Evolutionary conservation across 2,329 filamentous ascomycete species (phyloP).

Genomic region (Chaetomium olivaceum): DNA sequence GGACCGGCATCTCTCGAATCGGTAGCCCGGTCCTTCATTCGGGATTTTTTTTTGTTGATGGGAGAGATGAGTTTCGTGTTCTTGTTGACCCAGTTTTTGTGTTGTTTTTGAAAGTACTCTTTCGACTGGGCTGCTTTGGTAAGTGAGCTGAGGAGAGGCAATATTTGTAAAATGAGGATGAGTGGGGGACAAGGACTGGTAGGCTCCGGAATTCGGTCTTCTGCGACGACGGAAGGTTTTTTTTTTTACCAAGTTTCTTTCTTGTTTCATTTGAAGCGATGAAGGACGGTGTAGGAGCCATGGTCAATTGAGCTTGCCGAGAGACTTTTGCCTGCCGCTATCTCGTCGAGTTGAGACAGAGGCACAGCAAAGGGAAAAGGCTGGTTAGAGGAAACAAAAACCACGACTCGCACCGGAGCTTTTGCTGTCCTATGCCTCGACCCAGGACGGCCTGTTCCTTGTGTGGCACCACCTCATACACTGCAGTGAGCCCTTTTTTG

Average conservation of each 20-base stretch:
- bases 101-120: neutral
- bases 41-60: neutral
- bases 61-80: neutral
- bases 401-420: neutral
- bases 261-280: neutral
- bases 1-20: neutral
- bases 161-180: neutral
- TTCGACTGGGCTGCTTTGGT: neutral
- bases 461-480: neutral
- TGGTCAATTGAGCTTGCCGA: neutral
- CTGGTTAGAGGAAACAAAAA: neutral
- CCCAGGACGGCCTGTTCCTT: neutral
- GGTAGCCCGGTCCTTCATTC: neutral
- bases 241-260: neutral
- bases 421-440: neutral
- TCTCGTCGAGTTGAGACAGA: neutral
- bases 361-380: neutral
- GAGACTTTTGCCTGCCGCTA: neutral
- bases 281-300: neutral
- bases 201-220: neutral
- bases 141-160: neutral
- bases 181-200: neutral
- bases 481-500: slow-evolving; percentile 9
- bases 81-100: neutral
- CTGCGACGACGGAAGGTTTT: neutral